phyloP scores from a whole-genome alignment of 495 filamentous ascomycete species.

The Annulohypoxylon moriforme region DNA sequence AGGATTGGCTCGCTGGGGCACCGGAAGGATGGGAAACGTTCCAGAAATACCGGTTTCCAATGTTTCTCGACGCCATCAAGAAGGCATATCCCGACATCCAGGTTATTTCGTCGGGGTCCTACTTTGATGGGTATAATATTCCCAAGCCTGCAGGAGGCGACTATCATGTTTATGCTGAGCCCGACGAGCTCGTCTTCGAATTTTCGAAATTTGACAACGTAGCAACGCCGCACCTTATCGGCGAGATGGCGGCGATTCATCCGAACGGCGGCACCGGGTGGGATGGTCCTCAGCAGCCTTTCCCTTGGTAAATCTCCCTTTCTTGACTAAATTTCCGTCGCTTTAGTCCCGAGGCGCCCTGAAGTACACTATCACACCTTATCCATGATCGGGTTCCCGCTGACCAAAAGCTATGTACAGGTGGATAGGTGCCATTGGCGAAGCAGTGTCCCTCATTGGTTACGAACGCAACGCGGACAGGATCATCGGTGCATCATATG shows the following conservation, averaged over 20 bases:
- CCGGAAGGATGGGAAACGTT: constrained; percentile 57
- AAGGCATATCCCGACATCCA: constrained; percentile 70
- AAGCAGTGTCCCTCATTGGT: constrained; percentile 75
- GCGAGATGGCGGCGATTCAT: constrained; percentile 69
- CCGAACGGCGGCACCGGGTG: constrained; percentile 62
- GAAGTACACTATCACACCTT: too few species aligned
- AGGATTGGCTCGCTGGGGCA: constrained; percentile 66
- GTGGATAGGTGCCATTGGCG: constrained; percentile 70
- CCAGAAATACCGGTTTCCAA: constrained; percentile 65
- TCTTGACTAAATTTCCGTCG: background rate
- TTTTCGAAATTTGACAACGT: constrained; percentile 65
- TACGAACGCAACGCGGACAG: constrained; percentile 73
- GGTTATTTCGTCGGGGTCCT: constrained; percentile 64
- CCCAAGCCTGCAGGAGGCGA: constrained; percentile 58
- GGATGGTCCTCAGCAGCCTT: constrained; percentile 50
- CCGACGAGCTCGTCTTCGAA: constrained; percentile 47
- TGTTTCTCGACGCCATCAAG: constrained; percentile 67
- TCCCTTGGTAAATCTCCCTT: constrained; percentile 47
- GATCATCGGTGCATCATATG: constrained; percentile 55
- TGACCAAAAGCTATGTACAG: constrained; percentile 39
- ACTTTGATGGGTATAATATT: constrained; percentile 54
- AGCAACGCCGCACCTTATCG: constrained; percentile 51
- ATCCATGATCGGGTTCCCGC: constrained; percentile 22
- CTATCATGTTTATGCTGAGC: constrained; percentile 54
- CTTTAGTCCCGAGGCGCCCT: background rate